Base-by-base conservation (phyloP, 352 stramenopile genomes). In the Globisporangium spiculum region DNA sequence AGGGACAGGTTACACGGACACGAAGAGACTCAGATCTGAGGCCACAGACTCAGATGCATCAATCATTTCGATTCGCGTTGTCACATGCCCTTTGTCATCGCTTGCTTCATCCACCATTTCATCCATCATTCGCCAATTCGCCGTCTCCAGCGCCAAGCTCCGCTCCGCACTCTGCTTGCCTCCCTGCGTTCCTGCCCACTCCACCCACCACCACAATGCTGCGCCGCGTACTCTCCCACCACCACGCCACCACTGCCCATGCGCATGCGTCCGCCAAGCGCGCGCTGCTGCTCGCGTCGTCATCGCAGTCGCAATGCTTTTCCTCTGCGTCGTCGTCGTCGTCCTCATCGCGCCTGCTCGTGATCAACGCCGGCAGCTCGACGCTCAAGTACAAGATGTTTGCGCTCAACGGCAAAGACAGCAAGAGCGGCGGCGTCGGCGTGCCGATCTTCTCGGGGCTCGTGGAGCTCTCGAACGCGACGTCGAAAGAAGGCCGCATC, bases 331-430 rank as follows among this genome's bases (percentile, higher is more conserved):
- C 55, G 2, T 55, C 65, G 7, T 63, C 67, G 9, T 32, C 69
- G 8, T 70, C 58, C 1, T 58, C 65, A 4, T 75, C 75, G 60
- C 75, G 75, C 18, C 71, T 92, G 57, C 75, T 92, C 16, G 84
- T 93, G 60, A 75, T 94, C 69, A 96, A 94, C 74, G 80, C 84
- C 27, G 88, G 88, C 57, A 90, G 77, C 60, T 96, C 88, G 14
- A 88, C 86, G 67, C 80, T 96, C 73, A 96, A 96, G 73, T 96
- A 94, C 76, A 93, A 91, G 75, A 75, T 96, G 38, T 96, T 94
- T 67, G 64, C 70, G 30, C 57, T 92, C 26, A 65, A 83, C 38
- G 48, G 44, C 2, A 50, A 73, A 20, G 65, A 82, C 53, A 64
- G 81, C 34, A 57, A 56, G 3, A 46, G 65, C 3, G 1, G 12